phyloP scores from a whole-genome alignment of 352 stramenopile species.

The Pythium phragmiticola region DNA sequence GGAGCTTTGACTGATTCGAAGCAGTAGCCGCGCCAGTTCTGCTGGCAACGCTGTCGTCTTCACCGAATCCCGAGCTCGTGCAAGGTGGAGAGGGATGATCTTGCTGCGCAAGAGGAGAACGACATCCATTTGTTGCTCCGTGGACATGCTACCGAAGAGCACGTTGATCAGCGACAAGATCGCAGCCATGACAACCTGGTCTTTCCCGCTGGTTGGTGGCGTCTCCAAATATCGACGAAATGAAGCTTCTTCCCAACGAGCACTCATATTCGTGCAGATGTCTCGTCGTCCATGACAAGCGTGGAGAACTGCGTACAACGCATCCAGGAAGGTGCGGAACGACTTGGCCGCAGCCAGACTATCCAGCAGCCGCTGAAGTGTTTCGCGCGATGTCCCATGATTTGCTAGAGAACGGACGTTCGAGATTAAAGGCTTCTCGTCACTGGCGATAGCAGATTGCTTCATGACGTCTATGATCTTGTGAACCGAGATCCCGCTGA shows the following conservation, averaged over 20 bases:
- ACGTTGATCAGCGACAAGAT: constrained; percentile 40
- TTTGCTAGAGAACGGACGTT: not conserved
- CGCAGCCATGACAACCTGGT: constrained; percentile 53
- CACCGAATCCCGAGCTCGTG: not conserved
- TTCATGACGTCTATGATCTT: not conserved
- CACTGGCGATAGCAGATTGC: not conserved
- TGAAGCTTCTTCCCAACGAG: constrained; percentile 37
- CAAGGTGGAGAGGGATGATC: constrained; percentile 43
- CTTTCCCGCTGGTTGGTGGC: constrained; percentile 27
- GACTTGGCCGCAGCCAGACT: constrained; percentile 33
- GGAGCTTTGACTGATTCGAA: constrained; percentile 44
- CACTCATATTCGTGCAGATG: constrained; percentile 29
- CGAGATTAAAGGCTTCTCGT: not conserved
- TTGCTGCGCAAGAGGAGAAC: constrained; percentile 51
- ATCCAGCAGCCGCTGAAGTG: constrained; percentile 5
- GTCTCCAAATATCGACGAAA: constrained; percentile 18
- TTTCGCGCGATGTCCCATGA: not conserved
- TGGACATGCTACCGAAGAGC: constrained; percentile 36
- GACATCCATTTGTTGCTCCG: constrained; percentile 40
- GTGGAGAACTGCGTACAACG: constrained; percentile 53
- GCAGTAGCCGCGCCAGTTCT: constrained; percentile 46
- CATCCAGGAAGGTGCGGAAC: constrained; percentile 64
- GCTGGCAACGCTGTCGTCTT: constrained; percentile 31
- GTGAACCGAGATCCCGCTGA: constrained; percentile 2
- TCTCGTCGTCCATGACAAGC: constrained; percentile 29